A percentile compares a stretch with the other conserved stretches of the same genome.
These are phyloP conservation scores for Boletus bicolor DNA, from an alignment of 768 basidiomycete species.

Conservation along the genomic window DNA sequence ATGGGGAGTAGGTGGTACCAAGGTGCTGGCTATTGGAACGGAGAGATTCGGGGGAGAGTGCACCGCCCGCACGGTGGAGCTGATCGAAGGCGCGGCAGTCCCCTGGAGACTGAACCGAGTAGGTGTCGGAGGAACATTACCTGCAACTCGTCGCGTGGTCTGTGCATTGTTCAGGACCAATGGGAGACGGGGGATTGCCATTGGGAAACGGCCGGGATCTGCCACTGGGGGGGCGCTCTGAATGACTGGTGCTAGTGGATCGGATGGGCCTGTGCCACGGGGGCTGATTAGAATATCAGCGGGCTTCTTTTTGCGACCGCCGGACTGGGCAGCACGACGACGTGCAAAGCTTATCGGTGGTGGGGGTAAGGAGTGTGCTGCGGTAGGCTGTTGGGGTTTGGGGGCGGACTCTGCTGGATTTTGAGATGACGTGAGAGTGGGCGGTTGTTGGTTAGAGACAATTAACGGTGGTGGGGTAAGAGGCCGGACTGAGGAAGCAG, in stretches of 20 bases:
- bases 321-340: slow-evolving; percentile 64
- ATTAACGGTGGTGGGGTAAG: slow-evolving; percentile 26
- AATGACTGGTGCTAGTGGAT: slow-evolving; percentile 62
- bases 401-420: slow-evolving; percentile 18
- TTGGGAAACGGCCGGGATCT: slow-evolving; percentile 47
- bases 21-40: slow-evolving; percentile 62
- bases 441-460: slow-evolving; percentile 24
- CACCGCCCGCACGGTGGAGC: slow-evolving; percentile 29
- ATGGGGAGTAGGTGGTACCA: slow-evolving; percentile 70
- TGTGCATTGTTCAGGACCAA: slow-evolving; percentile 44
- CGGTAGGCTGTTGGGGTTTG: slow-evolving; percentile 22
- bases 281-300: slow-evolving; percentile 79
- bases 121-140: slow-evolving; percentile 70
- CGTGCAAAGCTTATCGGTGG: slow-evolving; percentile 77
- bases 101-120: slow-evolving; percentile 54
- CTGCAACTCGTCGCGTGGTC: slow-evolving; percentile 47
- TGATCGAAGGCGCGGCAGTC: slow-evolving; percentile 19
- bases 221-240: slow-evolving; percentile 72
- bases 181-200: slow-evolving; percentile 68
- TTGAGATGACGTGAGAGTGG: slow-evolving; percentile 15
- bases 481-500: slow-evolving; percentile 20
- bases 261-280: slow-evolving; percentile 48
- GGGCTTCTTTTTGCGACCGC: slow-evolving; percentile 64
- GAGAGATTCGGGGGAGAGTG: slow-evolving; percentile 57
- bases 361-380: slow-evolving; percentile 49